Percentiles rank a stretch among this genome's conserved stretches.
Evolutionary conservation across 23 red algal species (phyloP).

Genomic region (Agarophyton chilense): DNA sequence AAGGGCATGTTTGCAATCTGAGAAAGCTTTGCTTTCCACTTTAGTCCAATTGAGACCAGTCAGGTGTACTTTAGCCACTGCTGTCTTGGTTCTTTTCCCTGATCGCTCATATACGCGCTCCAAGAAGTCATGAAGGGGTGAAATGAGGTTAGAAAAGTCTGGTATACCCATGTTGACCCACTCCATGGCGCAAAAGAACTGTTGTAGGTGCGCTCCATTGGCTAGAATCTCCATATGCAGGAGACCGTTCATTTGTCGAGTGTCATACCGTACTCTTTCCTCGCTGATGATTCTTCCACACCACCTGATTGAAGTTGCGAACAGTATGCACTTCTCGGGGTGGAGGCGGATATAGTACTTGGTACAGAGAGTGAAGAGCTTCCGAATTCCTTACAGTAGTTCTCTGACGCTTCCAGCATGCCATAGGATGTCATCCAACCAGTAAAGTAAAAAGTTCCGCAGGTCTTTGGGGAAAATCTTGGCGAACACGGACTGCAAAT

Average conservation of each 20-base stretch:
- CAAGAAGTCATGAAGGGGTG: neutral
- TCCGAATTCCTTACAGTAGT: neutral
- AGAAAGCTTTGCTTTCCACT: neutral
- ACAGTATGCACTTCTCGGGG: slow-evolving; percentile 24
- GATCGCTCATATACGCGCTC: neutral
- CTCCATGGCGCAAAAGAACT: neutral
- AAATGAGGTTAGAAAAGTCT: neutral
- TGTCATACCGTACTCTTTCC: neutral
- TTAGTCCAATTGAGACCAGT: neutral
- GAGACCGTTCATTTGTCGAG: neutral
- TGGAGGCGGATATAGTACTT: neutral
- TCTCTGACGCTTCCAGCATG: neutral
- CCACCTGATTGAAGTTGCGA: neutral
- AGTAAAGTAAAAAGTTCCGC: neutral
- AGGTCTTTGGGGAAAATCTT: neutral
- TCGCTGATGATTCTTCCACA: neutral
- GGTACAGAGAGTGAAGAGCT: neutral
- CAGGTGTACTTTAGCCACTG: neutral
- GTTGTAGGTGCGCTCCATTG: neutral
- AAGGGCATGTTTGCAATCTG: neutral
- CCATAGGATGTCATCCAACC: neutral
- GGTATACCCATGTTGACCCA: neutral
- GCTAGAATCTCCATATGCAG: neutral
- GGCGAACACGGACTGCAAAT: neutral
- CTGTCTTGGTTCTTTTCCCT: neutral